Base-by-base conservation (phyloP, 2,329 filamentous ascomycete genomes). In the Graphilbum ipis-grandicollis region DNA sequence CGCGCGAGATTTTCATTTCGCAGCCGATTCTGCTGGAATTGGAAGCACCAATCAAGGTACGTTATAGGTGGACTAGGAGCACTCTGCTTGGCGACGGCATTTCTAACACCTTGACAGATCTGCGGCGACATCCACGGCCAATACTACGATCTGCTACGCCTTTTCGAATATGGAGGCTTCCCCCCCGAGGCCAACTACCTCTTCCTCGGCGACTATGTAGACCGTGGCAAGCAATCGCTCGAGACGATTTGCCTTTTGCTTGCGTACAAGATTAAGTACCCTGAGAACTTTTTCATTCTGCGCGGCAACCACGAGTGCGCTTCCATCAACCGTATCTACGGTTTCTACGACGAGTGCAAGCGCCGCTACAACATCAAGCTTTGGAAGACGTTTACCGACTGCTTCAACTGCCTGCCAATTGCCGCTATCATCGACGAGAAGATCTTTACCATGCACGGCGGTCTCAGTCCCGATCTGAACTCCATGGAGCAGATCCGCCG, bases 331-430 rank as follows among this genome's bases (percentile, higher is more conserved):
- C 84, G 90, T 55, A 93, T 96, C 60, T 98, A 98, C 59, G 90
- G 90, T 42, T 98, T 98, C 68, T 98, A 98, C 68, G 90, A 98
- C 55, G 88, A 98, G 63, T 98, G 88, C 77, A 98, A 98, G 70
- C 79, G 90, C 55, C 74, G 88, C 50, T 96, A 93, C 67, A 98
- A 96, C 63, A 93, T 96, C 68, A 96, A 96, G 73, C 71, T 96
- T 43, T 96, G 88, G 88, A 98, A 98, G 73, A 96, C 88, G 1
- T 96, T 98, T 57, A 94, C 86, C 45, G 88, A 98, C 59, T 94
- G 86, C 71, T 98, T 98, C 75, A 98, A 98, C 70, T 94, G 85
- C 63, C 64, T 96, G 54, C 88, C 88, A 34, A 96, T 98, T 58
- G 90, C 88, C 40, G 88, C 90, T 48, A 98, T 98, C 62, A 94